phyloP scores from a whole-genome alignment of 2,329 filamentous ascomycete species.

The Ramularia endophylla region DNA sequence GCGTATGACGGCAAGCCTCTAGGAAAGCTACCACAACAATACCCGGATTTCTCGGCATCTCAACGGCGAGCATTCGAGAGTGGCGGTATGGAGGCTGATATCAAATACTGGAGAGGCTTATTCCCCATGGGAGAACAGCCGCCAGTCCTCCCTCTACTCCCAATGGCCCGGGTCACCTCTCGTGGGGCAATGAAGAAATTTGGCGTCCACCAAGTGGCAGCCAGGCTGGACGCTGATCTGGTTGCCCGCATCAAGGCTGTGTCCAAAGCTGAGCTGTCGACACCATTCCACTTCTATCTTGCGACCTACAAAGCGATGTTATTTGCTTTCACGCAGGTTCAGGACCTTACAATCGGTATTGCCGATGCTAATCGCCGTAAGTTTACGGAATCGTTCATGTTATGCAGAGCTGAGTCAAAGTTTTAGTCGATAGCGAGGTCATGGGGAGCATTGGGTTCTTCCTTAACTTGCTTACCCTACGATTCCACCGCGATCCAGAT shows the following conservation, averaged over 20 bases:
- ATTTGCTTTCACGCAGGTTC: slow-evolving; percentile 14
- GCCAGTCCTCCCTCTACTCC: neutral
- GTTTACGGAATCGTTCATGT: no score
- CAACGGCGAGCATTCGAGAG: neutral
- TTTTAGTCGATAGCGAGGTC: no score
- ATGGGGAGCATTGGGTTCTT: slow-evolving; percentile 33
- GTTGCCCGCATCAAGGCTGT: neutral
- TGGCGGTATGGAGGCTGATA: neutral
- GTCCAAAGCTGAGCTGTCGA: neutral
- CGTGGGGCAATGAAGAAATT: neutral
- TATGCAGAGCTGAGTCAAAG: no score
- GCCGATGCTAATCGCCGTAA: slow-evolving; percentile 31
- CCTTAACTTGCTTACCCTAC: slow-evolving; percentile 37
- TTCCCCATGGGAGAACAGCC: neutral
- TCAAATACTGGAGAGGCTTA: neutral
- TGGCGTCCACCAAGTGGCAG: neutral
- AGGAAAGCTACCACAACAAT: neutral
- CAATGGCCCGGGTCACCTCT: neutral
- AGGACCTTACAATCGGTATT: slow-evolving; percentile 37
- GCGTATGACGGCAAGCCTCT: slow-evolving; percentile 9
- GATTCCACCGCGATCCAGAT: slow-evolving; percentile 14
- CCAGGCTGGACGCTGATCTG: neutral
- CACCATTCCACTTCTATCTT: slow-evolving; percentile 32
- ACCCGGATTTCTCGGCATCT: neutral
- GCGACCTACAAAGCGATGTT: slow-evolving; percentile 29